Evolutionary conservation across 352 stramenopile genomes (phyloP).

Genomic region (Phytophthora quininea): DNA sequence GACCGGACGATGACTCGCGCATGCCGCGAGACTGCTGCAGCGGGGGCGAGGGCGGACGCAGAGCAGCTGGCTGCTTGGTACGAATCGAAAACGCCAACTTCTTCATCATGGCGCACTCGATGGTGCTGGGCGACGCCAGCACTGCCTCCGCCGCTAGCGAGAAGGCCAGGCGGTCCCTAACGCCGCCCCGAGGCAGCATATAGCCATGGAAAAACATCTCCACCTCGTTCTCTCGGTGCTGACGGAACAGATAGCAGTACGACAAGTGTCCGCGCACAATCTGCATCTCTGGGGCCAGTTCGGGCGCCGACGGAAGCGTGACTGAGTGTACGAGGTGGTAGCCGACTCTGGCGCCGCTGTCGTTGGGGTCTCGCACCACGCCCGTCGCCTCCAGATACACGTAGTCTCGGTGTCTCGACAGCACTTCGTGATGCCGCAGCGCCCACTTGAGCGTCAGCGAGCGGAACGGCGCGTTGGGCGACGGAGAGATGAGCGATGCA

Average conservation of each 20-base stretch:
- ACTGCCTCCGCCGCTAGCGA: slow-evolving; percentile 55
- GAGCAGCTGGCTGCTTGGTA: slow-evolving; percentile 31
- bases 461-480: slow-evolving; percentile 52
- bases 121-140: slow-evolving; percentile 38
- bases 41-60: slow-evolving; percentile 25
- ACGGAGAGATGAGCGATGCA: slow-evolving; percentile 50
- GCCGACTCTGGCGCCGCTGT: slow-evolving; percentile 51
- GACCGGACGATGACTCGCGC: slow-evolving; percentile 17
- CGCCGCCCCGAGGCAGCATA: slow-evolving; percentile 54
- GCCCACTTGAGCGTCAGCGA: slow-evolving; percentile 73
- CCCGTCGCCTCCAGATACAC: slow-evolving; percentile 74
- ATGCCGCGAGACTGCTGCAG: slow-evolving; percentile 32
- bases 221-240: slow-evolving; percentile 40
- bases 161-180: slow-evolving; percentile 51
- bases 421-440: slow-evolving; percentile 56
- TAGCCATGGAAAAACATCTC: slow-evolving; percentile 66
- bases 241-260: slow-evolving; percentile 59
- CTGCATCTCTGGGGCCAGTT: slow-evolving; percentile 68
- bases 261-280: slow-evolving; percentile 64
- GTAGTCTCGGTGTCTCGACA: slow-evolving; percentile 68
- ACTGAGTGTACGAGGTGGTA: slow-evolving; percentile 73
- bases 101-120: slow-evolving; percentile 74
- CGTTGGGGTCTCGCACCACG: slow-evolving; percentile 40
- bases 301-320: slow-evolving; percentile 47
- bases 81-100: slow-evolving; percentile 69